A percentile compares a stretch with the other conserved stretches of the same genome.
Evolutionary conservation across 2,329 filamentous ascomycete species (phyloP).

Genomic region (Biscogniauxia marginata): DNA sequence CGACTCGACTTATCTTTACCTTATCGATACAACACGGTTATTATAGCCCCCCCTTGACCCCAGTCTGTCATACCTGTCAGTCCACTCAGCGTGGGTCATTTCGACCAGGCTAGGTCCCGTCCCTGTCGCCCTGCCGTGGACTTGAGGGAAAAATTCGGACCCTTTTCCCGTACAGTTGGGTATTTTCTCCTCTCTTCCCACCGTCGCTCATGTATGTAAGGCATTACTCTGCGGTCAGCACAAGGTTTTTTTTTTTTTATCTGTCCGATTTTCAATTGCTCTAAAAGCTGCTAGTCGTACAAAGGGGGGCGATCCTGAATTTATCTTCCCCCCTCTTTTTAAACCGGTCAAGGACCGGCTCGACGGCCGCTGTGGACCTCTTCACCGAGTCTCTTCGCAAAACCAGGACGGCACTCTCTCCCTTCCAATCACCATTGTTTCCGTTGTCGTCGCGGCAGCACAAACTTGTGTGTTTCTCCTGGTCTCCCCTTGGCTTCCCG

Average conservation of each 20-base stretch:
- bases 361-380: constrained; percentile 29
- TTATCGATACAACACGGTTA: constrained; percentile 11
- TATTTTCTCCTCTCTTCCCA: constrained; percentile 9
- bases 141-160: constrained; percentile 17
- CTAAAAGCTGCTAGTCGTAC: constrained; percentile 22
- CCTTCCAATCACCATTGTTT: constrained; percentile 31
- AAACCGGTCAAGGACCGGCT: constrained; percentile 34
- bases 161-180: constrained; percentile 4
- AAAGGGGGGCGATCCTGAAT: constrained; percentile 21
- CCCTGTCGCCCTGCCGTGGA: constrained; percentile 9
- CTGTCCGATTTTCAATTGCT: constrained; percentile 20
- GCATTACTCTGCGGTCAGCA: constrained; percentile 16
- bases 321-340: constrained; percentile 28
- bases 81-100: neutral
- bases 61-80: neutral
- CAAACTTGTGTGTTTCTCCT: constrained; percentile 23
- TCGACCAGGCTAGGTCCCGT: constrained; percentile 4
- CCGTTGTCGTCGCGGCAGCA: constrained; percentile 26
- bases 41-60: neutral
- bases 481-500: constrained; percentile 24
- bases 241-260: constrained; percentile 13
- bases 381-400: constrained; percentile 32
- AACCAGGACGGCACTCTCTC: constrained; percentile 20
- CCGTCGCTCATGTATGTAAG: neutral
- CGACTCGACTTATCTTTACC: constrained; percentile 1